phyloP scores from a whole-genome alignment of 78 protist species.

The Tieghemostelium lacteum region DNA sequence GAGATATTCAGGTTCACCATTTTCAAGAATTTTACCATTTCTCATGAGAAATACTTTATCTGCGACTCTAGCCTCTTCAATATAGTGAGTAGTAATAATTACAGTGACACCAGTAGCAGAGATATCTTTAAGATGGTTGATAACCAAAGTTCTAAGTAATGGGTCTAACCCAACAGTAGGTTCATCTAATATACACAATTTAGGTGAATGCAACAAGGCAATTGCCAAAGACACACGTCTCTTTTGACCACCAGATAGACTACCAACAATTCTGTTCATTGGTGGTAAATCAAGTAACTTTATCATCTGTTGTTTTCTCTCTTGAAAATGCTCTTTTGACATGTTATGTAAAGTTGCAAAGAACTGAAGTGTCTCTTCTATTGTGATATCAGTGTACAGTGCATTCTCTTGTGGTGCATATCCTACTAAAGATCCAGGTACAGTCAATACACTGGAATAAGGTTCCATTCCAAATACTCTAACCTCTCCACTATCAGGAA shows the following conservation, averaged over 20 bases:
- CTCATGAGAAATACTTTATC: constrained; percentile 41
- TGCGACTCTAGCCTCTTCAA: constrained; percentile 76
- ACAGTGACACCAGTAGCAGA: constrained; percentile 56
- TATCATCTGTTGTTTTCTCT: constrained; percentile 8
- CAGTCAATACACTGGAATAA: neutral
- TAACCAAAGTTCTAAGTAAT: constrained; percentile 25
- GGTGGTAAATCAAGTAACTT: constrained; percentile 17
- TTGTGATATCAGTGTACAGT: constrained; percentile 60
- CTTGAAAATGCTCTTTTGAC: neutral
- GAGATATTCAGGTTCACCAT: constrained; percentile 30
- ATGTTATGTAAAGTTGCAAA: constrained; percentile 47
- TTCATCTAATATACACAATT: constrained; percentile 72
- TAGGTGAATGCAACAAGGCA: constrained; percentile 58
- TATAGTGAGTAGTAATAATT: constrained; percentile 83
- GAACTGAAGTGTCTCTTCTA: constrained; percentile 54
- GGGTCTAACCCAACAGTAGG: constrained; percentile 86
- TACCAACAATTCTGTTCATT: constrained; percentile 6
- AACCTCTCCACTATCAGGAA: constrained; percentile 45
- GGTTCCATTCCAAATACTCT: constrained; percentile 60
- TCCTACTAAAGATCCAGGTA: constrained; percentile 53
- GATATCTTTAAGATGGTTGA: constrained; percentile 49
- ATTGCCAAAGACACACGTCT: constrained; percentile 65
- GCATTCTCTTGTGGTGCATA: constrained; percentile 85
- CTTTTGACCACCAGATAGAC: constrained; percentile 83
- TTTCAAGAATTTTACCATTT: constrained; percentile 61